Base-by-base conservation (phyloP, 2,329 filamentous ascomycete genomes). In the Ophiosphaerella narmari region DNA sequence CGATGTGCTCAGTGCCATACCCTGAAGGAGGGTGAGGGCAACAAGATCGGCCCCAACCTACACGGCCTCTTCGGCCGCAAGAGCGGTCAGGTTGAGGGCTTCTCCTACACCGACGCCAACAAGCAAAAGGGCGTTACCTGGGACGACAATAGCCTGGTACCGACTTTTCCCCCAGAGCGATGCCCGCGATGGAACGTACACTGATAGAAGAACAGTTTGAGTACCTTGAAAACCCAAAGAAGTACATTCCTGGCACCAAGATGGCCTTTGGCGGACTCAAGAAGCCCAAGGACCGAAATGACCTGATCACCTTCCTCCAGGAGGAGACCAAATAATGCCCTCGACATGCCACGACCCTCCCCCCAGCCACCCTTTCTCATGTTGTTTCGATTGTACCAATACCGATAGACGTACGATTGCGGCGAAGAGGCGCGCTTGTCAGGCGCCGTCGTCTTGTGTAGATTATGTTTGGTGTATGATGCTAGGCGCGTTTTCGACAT, bases 141-240 rank as follows among this genome's bases (percentile, higher is more conserved):
- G 94, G 80, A 91, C 67, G 86, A 96, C 75, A 77, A 86, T 62
- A 89, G 90, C 78, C 85, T 99, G 70, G 89, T 93, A 84, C 18
- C 52, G 84, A 37, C 37, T 23, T 42, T 16, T 8, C 16, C 11
- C 31, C 7, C 2, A 16, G n/a, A 5, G 31, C 26, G 1, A 38
- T 8, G 8, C 6, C 12, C 12, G 13, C 23, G 24, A 9, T 21
- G 18, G 18, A 21, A 21, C 18, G 18, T 21, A 21, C 4, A 21
- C 63, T 67, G 66, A 62, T 48, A 35, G 35, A 31, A 41, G 11
- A 29, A 41, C 68, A 92, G 90, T 97, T 96, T 81, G 85, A 87
- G 66, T 99, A 99, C 87, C 92, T 99, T 73, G 94, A 99, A 86
- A 97, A 97, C 89, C 94, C 94, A 82, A 99, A 99, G 89, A 97